These are phyloP conservation scores for Lolium rigidum DNA, from an alignment of 176 grass and related monocot species.

Conservation along the genomic window DNA sequence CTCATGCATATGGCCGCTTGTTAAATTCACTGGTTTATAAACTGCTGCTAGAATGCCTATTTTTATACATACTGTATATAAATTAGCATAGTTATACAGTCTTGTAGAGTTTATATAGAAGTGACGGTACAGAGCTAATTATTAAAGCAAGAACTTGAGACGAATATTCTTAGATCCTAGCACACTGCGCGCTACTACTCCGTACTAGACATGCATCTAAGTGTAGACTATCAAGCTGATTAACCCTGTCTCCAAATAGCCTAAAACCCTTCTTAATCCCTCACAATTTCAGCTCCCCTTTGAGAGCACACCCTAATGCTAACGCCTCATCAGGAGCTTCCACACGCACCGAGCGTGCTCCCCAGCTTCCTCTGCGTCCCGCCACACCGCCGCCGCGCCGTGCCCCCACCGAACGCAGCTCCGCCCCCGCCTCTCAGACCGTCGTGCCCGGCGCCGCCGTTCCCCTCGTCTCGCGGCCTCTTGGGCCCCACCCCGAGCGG, in stretches of 20 bases:
- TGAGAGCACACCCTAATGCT: not conserved
- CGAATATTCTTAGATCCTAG: slow-evolving; percentile 26
- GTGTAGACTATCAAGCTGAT: slow-evolving; percentile 12
- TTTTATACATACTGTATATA: too few species aligned
- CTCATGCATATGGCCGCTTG: too few species aligned
- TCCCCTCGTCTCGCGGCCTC: slow-evolving; percentile 49
- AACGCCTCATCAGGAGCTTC: slow-evolving; percentile 36
- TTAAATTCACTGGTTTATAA: too few species aligned
- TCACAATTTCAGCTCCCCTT: slow-evolving; percentile 28
- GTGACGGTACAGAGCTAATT: not conserved
- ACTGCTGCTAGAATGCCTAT: too few species aligned
- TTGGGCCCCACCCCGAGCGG: slow-evolving; percentile 39
- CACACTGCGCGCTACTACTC: not conserved
- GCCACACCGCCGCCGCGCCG: slow-evolving; percentile 45
- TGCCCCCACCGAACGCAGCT: not conserved
- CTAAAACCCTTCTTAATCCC: slow-evolving; percentile 28
- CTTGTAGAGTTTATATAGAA: not conserved
- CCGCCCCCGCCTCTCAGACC: slow-evolving; percentile 23
- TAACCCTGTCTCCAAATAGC: not conserved
- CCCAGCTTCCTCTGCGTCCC: slow-evolving; percentile 47
- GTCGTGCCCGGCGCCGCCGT: not conserved
- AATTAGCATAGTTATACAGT: not conserved
- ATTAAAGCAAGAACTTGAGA: not conserved
- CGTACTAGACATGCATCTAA: slow-evolving; percentile 3
- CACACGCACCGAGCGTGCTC: slow-evolving; percentile 60